phyloP scores from a whole-genome alignment of 129 eudicot species.

The Silybum marianum region DNA sequence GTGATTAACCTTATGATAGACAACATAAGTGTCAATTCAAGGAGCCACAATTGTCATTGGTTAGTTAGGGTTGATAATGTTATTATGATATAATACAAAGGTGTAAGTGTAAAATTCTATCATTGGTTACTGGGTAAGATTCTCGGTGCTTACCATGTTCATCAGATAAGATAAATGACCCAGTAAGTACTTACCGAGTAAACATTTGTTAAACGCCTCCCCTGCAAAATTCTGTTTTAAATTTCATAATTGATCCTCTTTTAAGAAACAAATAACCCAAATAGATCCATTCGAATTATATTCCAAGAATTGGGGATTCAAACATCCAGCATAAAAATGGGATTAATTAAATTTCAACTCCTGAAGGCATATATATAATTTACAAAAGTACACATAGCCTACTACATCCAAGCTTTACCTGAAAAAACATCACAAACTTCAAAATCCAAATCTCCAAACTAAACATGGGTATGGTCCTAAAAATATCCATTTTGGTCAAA shows the following conservation, averaged over 20 bases:
- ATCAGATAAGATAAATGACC: too few species aligned
- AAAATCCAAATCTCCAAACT: not conserved
- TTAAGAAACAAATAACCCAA: not conserved
- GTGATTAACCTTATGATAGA: too few species aligned
- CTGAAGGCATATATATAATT: not conserved
- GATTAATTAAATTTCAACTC: not conserved
- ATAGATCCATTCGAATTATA: not conserved
- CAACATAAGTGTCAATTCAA: too few species aligned
- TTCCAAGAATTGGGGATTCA: not conserved
- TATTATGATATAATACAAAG: too few species aligned
- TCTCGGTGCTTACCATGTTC: too few species aligned
- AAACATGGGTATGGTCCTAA: not conserved
- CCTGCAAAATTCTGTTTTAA: not conserved
- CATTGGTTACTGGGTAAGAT: too few species aligned
- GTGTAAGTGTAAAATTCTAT: too few species aligned
- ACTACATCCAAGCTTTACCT: not conserved
- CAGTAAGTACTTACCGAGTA: too few species aligned
- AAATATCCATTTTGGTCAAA: not conserved
- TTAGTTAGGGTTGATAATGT: too few species aligned
- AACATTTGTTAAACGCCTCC: too few species aligned
- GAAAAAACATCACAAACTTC: not conserved
- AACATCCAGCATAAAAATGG: not conserved
- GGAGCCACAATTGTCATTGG: too few species aligned
- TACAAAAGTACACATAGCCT: conserved; percentile 2
- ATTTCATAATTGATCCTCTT: not conserved